Conservation (phyloP, 768 basidiomycete species). For the Lactarius evosmus region DNA sequence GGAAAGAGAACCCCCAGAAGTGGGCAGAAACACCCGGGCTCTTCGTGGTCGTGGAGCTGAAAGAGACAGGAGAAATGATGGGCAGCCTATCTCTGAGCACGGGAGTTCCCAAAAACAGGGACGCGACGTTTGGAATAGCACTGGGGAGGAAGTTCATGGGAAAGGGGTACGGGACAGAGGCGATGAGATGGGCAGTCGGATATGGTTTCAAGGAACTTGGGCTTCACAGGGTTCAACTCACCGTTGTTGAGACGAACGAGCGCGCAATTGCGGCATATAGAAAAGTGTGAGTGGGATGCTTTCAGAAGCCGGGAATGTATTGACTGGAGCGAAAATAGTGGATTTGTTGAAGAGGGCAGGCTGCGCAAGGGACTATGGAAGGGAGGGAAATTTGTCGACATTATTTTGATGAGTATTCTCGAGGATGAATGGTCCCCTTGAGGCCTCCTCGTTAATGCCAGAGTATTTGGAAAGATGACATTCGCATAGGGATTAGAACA, state of each 20-base stretch:
- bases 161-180: conserved; percentile 31
- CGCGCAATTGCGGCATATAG: conserved; percentile 32
- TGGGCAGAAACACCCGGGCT: background rate
- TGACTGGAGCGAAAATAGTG: conserved; percentile 30
- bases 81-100: background rate
- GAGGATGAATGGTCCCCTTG: conserved; percentile 39
- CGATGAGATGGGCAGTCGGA: conserved; percentile 26
- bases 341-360: conserved; percentile 38
- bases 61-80: conserved; percentile 3
- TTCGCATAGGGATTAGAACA: background rate
- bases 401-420: conserved; percentile 40
- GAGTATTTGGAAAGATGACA: background rate
- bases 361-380: conserved; percentile 37
- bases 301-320: background rate
- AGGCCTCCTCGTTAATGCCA: background rate
- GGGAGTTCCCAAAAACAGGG: background rate
- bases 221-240: conserved; percentile 35
- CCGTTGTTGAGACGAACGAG: conserved; percentile 28
- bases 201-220: conserved; percentile 31
- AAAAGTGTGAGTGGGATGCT: conserved; percentile 33
- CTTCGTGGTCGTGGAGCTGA: background rate
- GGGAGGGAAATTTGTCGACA: conserved; percentile 40
- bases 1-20: background rate
- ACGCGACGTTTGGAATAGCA: conserved; percentile 5
- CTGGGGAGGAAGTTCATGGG: conserved; percentile 19